Percentiles rank a stretch among this genome's conserved stretches.
phyloP scores from a whole-genome alignment of 2,329 filamentous ascomycete genomes.

The Sporothrix humicola region DNA sequence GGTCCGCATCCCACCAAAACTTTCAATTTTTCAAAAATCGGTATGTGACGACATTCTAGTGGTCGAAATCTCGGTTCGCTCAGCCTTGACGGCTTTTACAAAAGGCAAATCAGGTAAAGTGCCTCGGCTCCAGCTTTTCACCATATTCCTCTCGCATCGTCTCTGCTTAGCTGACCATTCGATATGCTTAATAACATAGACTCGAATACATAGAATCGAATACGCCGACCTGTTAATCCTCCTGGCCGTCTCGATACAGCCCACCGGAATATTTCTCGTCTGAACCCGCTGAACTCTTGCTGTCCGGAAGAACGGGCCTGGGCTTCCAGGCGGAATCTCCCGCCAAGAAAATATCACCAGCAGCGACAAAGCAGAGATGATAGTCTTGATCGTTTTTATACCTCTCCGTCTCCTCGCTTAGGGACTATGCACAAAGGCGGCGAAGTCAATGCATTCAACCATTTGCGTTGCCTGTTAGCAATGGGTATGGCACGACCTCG shows the following conservation, averaged over 20 bases:
- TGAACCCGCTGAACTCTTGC: neutral
- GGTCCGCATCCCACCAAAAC: neutral
- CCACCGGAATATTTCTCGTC: neutral
- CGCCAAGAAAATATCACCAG: neutral
- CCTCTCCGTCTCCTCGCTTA: neutral
- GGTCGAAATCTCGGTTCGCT: neutral
- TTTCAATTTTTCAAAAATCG: neutral
- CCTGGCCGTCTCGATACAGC: neutral
- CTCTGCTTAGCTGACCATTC: neutral
- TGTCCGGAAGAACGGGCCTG: slow-evolving; percentile 17
- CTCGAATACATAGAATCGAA: neutral
- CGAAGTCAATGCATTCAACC: neutral
- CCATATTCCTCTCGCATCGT: neutral
- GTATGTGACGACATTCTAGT: neutral
- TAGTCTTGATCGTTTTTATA: neutral
- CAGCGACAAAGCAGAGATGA: neutral
- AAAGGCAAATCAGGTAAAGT: too few species aligned
- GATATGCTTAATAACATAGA: neutral
- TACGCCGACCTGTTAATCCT: neutral
- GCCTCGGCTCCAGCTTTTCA: neutral
- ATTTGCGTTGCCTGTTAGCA: neutral
- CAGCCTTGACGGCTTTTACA: slow-evolving; percentile 7
- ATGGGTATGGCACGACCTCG: too few species aligned
- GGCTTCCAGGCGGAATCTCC: neutral
- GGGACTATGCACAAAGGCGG: neutral